phyloP scores from a whole-genome alignment of 2,329 filamentous ascomycete genomes.

The Penicillium sp. region DNA sequence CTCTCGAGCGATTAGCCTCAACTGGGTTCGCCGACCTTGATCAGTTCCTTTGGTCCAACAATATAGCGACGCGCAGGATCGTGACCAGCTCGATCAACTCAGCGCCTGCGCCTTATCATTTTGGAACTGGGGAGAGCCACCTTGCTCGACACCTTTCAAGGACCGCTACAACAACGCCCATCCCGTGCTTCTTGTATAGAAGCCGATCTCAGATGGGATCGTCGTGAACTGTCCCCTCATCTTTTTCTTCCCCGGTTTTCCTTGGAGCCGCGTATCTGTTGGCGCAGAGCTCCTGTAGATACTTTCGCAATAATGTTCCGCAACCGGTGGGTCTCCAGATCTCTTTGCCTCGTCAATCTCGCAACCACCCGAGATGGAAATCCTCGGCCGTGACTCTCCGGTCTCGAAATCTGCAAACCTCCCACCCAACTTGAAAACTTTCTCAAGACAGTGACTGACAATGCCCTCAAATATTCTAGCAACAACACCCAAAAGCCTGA shows the following conservation, averaged over 20 bases:
- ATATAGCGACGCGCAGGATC: neutral
- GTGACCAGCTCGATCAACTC: neutral
- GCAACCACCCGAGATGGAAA: neutral
- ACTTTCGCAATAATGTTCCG: conserved; percentile 39
- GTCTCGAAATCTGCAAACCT: no score
- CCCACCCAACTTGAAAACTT: no score
- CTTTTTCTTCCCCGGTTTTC: neutral
- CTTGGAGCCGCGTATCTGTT: neutral
- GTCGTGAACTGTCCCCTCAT: neutral
- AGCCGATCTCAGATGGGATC: conserved; percentile 7
- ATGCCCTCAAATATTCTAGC: conserved; percentile 37
- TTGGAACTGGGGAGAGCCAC: neutral
- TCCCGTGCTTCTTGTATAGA: neutral
- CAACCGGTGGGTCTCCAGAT: conserved; percentile 38
- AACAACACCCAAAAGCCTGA: conserved; percentile 78
- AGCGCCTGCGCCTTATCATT: neutral
- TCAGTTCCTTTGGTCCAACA: no score
- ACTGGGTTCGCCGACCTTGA: no score
- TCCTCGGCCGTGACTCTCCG: no score
- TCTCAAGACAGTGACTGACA: neutral
- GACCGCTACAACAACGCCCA: neutral
- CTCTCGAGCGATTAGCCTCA: no score
- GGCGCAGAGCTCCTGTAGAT: conserved; percentile 2
- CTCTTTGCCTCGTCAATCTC: neutral
- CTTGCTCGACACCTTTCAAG: neutral